phyloP scores from a whole-genome alignment of 2,329 filamentous ascomycete genomes.

The Aspergillus sp. region DNA sequence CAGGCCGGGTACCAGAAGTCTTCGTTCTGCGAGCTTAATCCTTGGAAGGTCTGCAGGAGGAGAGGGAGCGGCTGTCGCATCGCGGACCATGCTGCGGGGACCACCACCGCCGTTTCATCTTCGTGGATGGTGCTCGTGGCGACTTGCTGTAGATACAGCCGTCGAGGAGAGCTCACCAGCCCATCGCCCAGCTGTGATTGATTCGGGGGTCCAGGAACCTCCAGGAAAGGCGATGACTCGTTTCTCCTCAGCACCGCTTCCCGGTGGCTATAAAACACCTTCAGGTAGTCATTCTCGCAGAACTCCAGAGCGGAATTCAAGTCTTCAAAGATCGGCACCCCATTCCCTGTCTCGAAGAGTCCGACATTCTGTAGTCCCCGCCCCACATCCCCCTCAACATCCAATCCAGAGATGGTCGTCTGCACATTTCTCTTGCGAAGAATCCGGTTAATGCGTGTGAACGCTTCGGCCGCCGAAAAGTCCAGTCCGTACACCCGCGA shows the following conservation, averaged over 20 bases:
- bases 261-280: conserved; percentile 68
- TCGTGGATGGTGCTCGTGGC: conserved; percentile 70
- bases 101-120: conserved; percentile 49
- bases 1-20: conserved; percentile 89
- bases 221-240: conserved; percentile 12
- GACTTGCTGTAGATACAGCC: conserved; percentile 70
- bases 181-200: conserved; percentile 43
- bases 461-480: conserved; percentile 93
- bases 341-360: conserved; percentile 66
- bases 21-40: conserved; percentile 77
- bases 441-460: conserved; percentile 84
- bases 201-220: conserved; percentile 26
- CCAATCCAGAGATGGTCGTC: conserved; percentile 77
- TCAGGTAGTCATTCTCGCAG: conserved; percentile 90
- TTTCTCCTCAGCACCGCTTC: conserved; percentile 39
- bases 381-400: conserved; percentile 70
- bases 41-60: conserved; percentile 92
- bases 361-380: conserved; percentile 78
- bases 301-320: conserved; percentile 90
- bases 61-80: conserved; percentile 88
- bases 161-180: conserved; percentile 70
- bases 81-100: conserved; percentile 68
- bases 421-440: conserved; percentile 72
- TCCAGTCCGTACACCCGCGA: conserved; percentile 87
- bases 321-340: conserved; percentile 77